Conservation (phyloP, 2,329 filamentous ascomycete genomes). For the Pseudogymnoascus sp. region DNA sequence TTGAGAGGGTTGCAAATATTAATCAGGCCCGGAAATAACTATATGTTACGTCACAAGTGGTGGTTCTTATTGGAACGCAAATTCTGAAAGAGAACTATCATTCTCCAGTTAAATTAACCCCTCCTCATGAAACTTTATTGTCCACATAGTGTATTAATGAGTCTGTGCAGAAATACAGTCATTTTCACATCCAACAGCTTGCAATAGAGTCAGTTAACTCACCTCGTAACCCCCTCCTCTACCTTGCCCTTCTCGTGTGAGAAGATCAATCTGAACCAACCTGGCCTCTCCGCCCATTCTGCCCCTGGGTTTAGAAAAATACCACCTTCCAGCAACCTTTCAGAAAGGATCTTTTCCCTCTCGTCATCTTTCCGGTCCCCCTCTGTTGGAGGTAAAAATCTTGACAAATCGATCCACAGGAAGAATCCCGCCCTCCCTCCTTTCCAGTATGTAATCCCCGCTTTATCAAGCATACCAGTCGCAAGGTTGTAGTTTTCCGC, state of each 20-base stretch:
- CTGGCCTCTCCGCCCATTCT: constrained; percentile 35
- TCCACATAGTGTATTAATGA: not conserved
- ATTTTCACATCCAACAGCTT: not conserved
- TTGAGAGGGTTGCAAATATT: constrained; percentile 20
- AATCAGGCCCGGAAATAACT: constrained; percentile 13
- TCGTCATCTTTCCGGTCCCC: constrained; percentile 16
- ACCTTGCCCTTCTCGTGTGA: constrained; percentile 32
- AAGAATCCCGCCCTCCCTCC: constrained; percentile 50
- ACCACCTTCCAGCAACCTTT: constrained; percentile 35
- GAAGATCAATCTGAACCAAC: constrained; percentile 48
- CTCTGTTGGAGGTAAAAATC: constrained; percentile 29
- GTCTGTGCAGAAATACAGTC: not conserved
- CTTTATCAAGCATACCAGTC: constrained; percentile 30
- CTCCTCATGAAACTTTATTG: not conserved
- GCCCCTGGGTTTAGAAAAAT: constrained; percentile 43
- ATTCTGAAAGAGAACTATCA: not conserved
- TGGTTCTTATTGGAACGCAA: constrained; percentile 33
- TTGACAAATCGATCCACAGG: constrained; percentile 43
- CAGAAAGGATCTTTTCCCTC: constrained; percentile 14
- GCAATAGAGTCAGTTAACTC: not conserved
- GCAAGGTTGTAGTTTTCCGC: constrained; percentile 34
- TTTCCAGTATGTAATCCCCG: constrained; percentile 36
- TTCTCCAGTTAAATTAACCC: not conserved
- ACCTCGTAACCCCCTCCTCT: constrained; percentile 29
- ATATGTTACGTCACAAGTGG: not conserved